A percentile compares a stretch with the other conserved stretches of the same genome.
phyloP scores from a whole-genome alignment of 495 filamentous ascomycete species.

The Diplogelasinospora grovesii region DNA sequence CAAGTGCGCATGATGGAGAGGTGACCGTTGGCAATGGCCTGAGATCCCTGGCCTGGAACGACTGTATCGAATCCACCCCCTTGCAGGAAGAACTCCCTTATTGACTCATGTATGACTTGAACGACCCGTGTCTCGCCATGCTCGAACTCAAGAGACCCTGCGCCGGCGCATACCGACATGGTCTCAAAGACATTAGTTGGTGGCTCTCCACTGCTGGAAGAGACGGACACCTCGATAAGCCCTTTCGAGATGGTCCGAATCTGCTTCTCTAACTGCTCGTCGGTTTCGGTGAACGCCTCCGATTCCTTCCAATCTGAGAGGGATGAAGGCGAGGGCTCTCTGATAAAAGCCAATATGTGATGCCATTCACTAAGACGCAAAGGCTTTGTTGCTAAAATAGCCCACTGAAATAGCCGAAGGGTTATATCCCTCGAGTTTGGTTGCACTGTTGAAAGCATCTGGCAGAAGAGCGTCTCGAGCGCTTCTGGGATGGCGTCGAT shows the following conservation, averaged over 20 bases:
- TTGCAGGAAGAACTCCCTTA: conserved; percentile 8
- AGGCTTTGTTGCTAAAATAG: conserved; percentile 2
- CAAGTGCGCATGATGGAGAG: conserved; percentile 10
- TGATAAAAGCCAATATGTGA: conserved; percentile 16
- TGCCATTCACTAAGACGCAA: conserved; percentile 16
- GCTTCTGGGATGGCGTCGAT: neutral
- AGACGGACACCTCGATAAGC: conserved; percentile 1
- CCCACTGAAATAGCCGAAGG: conserved; percentile 13
- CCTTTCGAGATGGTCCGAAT: conserved; percentile 6
- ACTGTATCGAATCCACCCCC: conserved; percentile 1
- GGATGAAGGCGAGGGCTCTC: neutral
- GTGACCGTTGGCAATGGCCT: neutral
- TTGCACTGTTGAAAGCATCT: neutral
- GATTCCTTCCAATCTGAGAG: conserved; percentile 8
- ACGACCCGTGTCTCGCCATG: conserved; percentile 3
- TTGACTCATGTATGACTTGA: conserved; percentile 12
- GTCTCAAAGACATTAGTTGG: too few relatives aligned
- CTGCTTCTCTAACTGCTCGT: conserved; percentile 7
- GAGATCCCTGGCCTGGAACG: neutral
- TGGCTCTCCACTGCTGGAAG: neutral
- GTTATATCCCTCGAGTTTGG: neutral
- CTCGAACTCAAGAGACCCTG: conserved; percentile 5
- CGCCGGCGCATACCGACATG: neutral
- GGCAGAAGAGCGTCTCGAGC: neutral
- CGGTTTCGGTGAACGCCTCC: conserved; percentile 2